A percentile compares a stretch with the other conserved stretches of the same genome.
Conservation (phyloP, 495 filamentous ascomycete genomes). For the Evansstolkia leycettana region DNA sequence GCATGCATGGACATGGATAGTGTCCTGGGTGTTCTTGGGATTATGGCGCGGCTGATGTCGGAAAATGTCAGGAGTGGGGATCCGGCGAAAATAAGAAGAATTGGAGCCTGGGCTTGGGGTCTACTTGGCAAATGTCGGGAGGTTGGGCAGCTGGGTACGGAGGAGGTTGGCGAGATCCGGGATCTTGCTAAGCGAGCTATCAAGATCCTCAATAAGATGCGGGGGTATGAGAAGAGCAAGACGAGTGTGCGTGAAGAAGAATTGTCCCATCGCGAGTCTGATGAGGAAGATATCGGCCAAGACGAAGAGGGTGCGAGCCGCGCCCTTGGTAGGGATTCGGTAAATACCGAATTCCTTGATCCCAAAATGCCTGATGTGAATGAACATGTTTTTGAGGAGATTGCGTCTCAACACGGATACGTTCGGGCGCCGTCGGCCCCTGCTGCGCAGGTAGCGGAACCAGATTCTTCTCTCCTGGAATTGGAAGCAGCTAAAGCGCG, state of each 20-base stretch:
- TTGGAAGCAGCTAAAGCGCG: conserved; percentile 49
- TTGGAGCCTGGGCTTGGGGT: conserved; percentile 40
- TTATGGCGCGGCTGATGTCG: conserved; percentile 28
- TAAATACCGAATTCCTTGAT: conserved; percentile 8
- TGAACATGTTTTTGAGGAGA: not conserved
- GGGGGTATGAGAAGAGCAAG: conserved; percentile 21
- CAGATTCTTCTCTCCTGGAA: conserved; percentile 10
- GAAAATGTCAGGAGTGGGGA: conserved; percentile 28
- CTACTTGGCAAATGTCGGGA: conserved; percentile 35
- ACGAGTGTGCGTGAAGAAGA: conserved; percentile 10
- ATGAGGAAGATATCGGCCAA: conserved; percentile 9
- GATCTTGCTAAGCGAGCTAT: conserved; percentile 35
- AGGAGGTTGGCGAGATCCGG: conserved; percentile 39
- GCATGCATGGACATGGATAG: conserved; percentile 52
- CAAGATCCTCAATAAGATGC: conserved; percentile 30
- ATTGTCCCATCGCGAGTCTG: conserved; percentile 12
- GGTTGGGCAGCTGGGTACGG: conserved; percentile 32
- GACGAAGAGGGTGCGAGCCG: conserved; percentile 9
- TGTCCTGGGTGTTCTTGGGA: conserved; percentile 39
- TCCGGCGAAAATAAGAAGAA: conserved; percentile 34
- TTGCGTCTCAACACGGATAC: not conserved
- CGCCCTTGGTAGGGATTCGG: conserved; percentile 2
- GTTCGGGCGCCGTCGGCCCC: conserved; percentile 1
- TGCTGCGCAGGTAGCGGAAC: conserved; percentile 9
- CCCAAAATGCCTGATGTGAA: conserved; percentile 10